Percentiles rank a stretch among this genome's conserved stretches.
These are phyloP conservation scores for Ganoderma multipileum DNA, from an alignment of 1,284 basidiomycete species.

Conservation along the genomic window DNA sequence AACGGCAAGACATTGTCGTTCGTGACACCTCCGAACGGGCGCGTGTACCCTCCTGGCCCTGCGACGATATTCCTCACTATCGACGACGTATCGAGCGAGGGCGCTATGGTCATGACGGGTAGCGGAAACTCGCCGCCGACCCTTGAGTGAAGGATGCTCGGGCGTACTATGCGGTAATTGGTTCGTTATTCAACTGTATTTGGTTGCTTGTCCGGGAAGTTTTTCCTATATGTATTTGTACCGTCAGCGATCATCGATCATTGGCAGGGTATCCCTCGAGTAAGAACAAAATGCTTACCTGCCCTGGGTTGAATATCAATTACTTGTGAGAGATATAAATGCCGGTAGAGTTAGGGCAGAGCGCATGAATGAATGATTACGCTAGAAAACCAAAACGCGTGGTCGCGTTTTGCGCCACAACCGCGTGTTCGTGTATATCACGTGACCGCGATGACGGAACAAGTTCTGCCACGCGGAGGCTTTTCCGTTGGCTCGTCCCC, in stretches of 20 bases:
- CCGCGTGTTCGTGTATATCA: not conserved
- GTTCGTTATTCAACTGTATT: not conserved
- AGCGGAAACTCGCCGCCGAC: slow-evolving; percentile 39
- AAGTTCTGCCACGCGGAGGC: not conserved
- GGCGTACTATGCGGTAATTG: not conserved
- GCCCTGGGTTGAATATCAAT: no score
- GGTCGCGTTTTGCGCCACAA: not conserved
- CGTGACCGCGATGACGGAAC: not conserved
- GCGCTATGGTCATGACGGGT: slow-evolving; percentile 53
- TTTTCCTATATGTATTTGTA: no score
- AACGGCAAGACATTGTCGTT: slow-evolving; percentile 49
- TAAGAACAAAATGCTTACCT: no score
- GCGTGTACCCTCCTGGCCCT: slow-evolving; percentile 59
- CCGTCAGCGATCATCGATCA: no score
- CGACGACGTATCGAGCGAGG: slow-evolving; percentile 55
- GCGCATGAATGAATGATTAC: not conserved
- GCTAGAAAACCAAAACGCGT: not conserved
- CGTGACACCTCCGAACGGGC: slow-evolving; percentile 50
- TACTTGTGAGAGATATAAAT: no score
- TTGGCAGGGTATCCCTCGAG: no score
- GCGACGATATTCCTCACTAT: slow-evolving; percentile 53
- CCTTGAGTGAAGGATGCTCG: slow-evolving; percentile 9
- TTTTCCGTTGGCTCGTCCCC: no score
- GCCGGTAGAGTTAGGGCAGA: no score
- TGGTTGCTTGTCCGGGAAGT: not conserved